These are phyloP conservation scores for Rhodamnia argentea DNA, from an alignment of 345 rosid genomes.

Conservation along the genomic window DNA sequence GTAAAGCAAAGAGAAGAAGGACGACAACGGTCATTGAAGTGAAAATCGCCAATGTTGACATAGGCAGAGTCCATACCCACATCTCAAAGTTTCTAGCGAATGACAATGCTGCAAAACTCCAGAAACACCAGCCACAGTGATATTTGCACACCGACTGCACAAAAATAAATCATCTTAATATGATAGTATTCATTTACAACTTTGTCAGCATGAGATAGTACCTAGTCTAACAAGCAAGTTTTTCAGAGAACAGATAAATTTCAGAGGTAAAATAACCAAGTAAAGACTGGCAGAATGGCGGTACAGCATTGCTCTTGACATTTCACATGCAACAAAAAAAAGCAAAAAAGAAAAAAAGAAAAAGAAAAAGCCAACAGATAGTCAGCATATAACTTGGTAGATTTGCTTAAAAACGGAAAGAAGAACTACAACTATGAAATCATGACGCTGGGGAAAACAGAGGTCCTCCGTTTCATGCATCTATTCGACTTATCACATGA, in stretches of 20 bases:
- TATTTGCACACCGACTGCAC: slow-evolving; percentile 57
- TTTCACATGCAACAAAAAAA: not conserved
- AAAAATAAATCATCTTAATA: slow-evolving; percentile 3
- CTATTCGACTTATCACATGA: not conserved
- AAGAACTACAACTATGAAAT: not conserved
- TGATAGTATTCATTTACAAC: not conserved
- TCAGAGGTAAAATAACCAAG: not conserved
- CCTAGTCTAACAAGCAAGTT: not conserved
- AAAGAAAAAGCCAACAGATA: not conserved
- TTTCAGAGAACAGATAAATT: not conserved
- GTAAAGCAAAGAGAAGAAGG: not conserved
- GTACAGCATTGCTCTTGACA: not conserved
- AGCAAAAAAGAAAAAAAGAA: not conserved
- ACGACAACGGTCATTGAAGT: not conserved
- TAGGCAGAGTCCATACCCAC: slow-evolving; percentile 43
- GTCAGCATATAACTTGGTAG: not conserved
- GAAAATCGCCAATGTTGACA: not conserved
- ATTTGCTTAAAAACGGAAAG: not conserved
- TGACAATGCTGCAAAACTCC: slow-evolving; percentile 57
- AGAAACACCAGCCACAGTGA: slow-evolving; percentile 56
- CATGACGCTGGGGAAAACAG: not conserved
- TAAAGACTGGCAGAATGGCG: not conserved
- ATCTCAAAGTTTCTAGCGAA: slow-evolving; percentile 67
- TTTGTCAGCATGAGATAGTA: not conserved
- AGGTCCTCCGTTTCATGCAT: not conserved